These are phyloP conservation scores for Globisporangium echinulatum DNA, from an alignment of 352 stramenopile genomes.

Conservation along the genomic window DNA sequence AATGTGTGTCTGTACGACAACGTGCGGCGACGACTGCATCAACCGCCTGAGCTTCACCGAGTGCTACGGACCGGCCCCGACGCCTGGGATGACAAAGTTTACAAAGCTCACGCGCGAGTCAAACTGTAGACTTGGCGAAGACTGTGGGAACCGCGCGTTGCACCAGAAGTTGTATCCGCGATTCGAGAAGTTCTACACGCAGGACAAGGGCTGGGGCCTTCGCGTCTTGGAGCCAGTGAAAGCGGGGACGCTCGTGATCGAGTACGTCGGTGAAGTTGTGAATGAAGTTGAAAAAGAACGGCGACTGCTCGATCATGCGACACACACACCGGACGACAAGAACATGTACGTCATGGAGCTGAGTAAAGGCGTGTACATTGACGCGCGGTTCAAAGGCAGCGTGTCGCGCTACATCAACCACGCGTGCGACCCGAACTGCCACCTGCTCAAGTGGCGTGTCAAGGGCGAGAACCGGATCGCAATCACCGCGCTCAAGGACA, in stretches of 20 bases:
- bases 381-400: slow-evolving; percentile 91
- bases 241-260: slow-evolving; percentile 85
- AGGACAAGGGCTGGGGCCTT: slow-evolving; percentile 91
- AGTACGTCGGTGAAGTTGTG: slow-evolving; percentile 95
- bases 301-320: slow-evolving; percentile 76
- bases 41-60: slow-evolving; percentile 91
- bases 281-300: slow-evolving; percentile 89
- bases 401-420: slow-evolving; percentile 97
- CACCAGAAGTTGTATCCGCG: slow-evolving; percentile 72
- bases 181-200: slow-evolving; percentile 70
- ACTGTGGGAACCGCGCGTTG: slow-evolving; percentile 89
- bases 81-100: slow-evolving; percentile 42
- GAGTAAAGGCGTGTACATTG: slow-evolving; percentile 91
- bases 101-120: slow-evolving; percentile 71
- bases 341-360: slow-evolving; percentile 97
- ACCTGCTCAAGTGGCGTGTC: slow-evolving; percentile 93
- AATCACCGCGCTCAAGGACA: slow-evolving; percentile 89
- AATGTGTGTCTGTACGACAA: slow-evolving; percentile 68
- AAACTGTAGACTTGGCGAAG: slow-evolving; percentile 88
- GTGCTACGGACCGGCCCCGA: slow-evolving; percentile 79
- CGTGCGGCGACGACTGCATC: slow-evolving; percentile 91
- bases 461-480: slow-evolving; percentile 89
- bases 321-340: slow-evolving; percentile 88
- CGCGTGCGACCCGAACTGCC: slow-evolving; percentile 94
- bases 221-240: slow-evolving; percentile 75